Evolutionary conservation across 768 basidiomycete species (phyloP).

Genomic region (Naematelia encephala): DNA sequence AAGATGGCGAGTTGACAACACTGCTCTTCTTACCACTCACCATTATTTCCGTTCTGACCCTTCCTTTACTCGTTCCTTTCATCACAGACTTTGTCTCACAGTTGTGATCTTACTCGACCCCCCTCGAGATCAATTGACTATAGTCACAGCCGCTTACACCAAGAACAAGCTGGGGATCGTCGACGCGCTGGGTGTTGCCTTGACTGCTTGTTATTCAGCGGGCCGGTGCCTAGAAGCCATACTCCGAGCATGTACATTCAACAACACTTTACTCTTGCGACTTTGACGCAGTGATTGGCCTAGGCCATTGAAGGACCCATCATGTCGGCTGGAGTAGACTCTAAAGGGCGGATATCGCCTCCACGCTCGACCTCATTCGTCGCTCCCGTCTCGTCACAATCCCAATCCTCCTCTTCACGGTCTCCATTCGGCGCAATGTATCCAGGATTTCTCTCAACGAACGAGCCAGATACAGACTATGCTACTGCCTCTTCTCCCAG

Average conservation of each 20-base stretch:
- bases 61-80: not conserved
- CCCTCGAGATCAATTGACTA: too few species aligned
- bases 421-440: not conserved
- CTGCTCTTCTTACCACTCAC: not conserved
- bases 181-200: too few species aligned
- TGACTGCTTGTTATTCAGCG: too few species aligned
- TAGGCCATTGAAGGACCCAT: not conserved
- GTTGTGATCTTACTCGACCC: too few species aligned
- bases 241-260: not conserved
- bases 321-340: not conserved
- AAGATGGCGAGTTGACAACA: not conserved
- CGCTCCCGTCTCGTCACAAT: not conserved
- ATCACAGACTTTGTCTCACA: not conserved
- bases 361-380: not conserved
- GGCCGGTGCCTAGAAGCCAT: not conserved
- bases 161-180: too few species aligned
- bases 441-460: not conserved
- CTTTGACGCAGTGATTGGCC: not conserved
- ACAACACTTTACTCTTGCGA: not conserved
- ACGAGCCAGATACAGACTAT: not conserved
- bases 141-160: too few species aligned
- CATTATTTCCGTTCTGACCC: not conserved
- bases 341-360: not conserved
- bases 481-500: not conserved
- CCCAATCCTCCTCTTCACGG: not conserved